Percentiles rank a stretch among this genome's conserved stretches.
Evolutionary conservation across 2,329 filamentous ascomycete species (phyloP).

Genomic region (Claviceps capensis): DNA sequence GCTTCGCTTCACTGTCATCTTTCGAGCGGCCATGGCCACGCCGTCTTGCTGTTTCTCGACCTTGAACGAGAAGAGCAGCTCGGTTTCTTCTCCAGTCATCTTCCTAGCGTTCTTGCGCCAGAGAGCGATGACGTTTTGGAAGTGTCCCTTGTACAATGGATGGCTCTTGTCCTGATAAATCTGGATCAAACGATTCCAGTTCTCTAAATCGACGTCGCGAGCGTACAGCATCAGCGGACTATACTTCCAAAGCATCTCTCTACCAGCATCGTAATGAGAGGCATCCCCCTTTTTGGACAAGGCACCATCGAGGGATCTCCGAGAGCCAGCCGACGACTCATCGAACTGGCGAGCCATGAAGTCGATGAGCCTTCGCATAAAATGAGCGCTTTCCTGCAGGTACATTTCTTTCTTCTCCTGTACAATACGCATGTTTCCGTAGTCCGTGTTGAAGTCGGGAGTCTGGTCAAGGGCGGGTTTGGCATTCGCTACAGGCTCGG

Average conservation of each 20-base stretch:
- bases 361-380: slow-evolving; percentile 65
- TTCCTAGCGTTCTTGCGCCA: slow-evolving; percentile 75
- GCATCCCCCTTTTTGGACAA: slow-evolving; percentile 55
- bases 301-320: slow-evolving; percentile 46
- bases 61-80: slow-evolving; percentile 77
- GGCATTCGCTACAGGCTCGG: slow-evolving; percentile 33
- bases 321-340: slow-evolving; percentile 56
- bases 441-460: slow-evolving; percentile 53
- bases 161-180: slow-evolving; percentile 69
- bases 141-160: slow-evolving; percentile 68
- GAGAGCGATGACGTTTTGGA: slow-evolving; percentile 59
- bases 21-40: slow-evolving; percentile 63
- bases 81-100: slow-evolving; percentile 60
- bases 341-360: slow-evolving; percentile 76
- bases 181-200: slow-evolving; percentile 69
- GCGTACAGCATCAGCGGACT: slow-evolving; percentile 78
- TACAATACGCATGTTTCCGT: slow-evolving; percentile 82
- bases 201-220: slow-evolving; percentile 65
- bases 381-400: slow-evolving; percentile 57
- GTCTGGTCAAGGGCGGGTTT: slow-evolving; percentile 30
- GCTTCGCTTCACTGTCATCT: slow-evolving; percentile 85
- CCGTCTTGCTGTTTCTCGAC: slow-evolving; percentile 74
- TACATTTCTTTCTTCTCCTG: slow-evolving; percentile 93
- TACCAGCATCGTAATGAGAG: slow-evolving; percentile 55
- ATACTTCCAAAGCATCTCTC: slow-evolving; percentile 73